Evolutionary conservation across 306 rosid genomes (phyloP).

Genomic region (Medicago arabica): DNA sequence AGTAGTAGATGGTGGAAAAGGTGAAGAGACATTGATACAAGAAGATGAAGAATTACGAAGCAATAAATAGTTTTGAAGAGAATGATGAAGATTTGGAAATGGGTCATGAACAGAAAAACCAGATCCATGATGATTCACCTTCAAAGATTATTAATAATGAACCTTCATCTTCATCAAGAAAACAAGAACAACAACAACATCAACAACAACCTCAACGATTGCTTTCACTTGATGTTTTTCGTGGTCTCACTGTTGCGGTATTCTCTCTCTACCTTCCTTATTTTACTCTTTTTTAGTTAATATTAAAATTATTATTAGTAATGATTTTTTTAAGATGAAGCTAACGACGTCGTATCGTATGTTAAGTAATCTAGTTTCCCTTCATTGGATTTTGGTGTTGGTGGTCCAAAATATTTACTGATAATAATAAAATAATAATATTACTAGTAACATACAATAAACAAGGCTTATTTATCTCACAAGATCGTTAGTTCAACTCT

Average conservation of each 20-base stretch:
- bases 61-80: slow-evolving; percentile 51
- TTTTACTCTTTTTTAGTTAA: neutral
- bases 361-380: neutral
- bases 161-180: neutral
- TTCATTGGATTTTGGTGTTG: slow-evolving; percentile 19
- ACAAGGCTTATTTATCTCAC: neutral
- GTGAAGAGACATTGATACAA: neutral
- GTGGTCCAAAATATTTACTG: neutral
- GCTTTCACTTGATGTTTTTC: slow-evolving; percentile 88
- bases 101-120: slow-evolving; percentile 41
- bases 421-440: neutral
- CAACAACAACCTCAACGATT: slow-evolving; percentile 57
- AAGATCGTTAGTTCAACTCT: too few species aligned
- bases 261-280: slow-evolving; percentile 28
- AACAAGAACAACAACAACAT: slow-evolving; percentile 6
- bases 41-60: slow-evolving; percentile 51
- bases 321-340: neutral
- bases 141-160: slow-evolving; percentile 13
- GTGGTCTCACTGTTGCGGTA: slow-evolving; percentile 96
- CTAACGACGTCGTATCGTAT: slow-evolving; percentile 39
- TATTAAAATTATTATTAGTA: neutral
- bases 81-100: slow-evolving; percentile 65
- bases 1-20: slow-evolving; percentile 31
- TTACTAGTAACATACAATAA: neutral
- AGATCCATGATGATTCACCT: slow-evolving; percentile 50